phyloP scores from a whole-genome alignment of 768 basidiomycete species.

The Tremella mesenterica region DNA sequence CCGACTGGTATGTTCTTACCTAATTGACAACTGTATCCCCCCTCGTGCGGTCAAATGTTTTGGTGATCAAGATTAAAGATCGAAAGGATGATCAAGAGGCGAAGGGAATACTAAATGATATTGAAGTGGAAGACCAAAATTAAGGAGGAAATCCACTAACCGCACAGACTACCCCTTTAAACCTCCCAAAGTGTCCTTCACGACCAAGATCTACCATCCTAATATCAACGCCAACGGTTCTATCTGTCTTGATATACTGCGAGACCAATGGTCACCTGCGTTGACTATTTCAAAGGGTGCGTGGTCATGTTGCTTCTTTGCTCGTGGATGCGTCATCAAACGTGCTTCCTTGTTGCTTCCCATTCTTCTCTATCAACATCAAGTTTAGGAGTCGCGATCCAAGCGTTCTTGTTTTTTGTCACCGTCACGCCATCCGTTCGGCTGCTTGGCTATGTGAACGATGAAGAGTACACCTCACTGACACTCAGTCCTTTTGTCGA shows the following conservation, averaged over 20 bases:
- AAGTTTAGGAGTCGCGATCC: background rate
- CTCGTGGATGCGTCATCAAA: too few species aligned
- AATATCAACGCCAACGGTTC: conserved; percentile 99
- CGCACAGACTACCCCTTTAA: conserved; percentile 99
- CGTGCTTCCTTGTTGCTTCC: too few species aligned
- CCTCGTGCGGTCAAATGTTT: too few species aligned
- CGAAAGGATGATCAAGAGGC: too few species aligned
- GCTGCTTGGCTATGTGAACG: too few species aligned
- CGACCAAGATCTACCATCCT: conserved; percentile 99
- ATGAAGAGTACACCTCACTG: background rate
- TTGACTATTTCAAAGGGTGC: conserved; percentile 96
- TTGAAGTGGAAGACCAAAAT: too few species aligned
- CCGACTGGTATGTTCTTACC: conserved; percentile 42
- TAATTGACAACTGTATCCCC: too few species aligned
- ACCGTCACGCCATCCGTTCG: too few species aligned
- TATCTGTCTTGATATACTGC: conserved; percentile 94
- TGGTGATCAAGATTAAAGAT: too few species aligned
- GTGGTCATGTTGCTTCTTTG: too few species aligned
- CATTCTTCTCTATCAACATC: background rate
- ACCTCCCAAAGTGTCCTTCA: conserved; percentile 99
- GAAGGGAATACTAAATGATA: too few species aligned
- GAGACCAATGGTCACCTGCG: conserved; percentile 99
- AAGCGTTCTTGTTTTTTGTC: background rate
- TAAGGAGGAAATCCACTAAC: too few species aligned
- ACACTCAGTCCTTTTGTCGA: conserved; percentile 74